Conservation (phyloP, 306 rosid species). For the Quercus aquifolioides region DNA sequence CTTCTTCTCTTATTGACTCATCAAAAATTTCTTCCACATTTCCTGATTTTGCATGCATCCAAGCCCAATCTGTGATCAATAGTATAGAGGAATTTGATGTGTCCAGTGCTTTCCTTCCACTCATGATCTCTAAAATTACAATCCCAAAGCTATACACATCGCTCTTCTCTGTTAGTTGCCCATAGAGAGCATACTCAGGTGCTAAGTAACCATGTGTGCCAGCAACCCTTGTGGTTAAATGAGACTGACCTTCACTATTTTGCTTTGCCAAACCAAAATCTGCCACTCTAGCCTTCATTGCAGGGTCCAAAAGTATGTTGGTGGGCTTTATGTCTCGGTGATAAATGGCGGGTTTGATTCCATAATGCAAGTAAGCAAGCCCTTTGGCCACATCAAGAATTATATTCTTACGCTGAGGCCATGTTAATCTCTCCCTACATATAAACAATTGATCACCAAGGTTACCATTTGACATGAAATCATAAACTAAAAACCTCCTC, state of each 20-base stretch:
- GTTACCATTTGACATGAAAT: too few species aligned
- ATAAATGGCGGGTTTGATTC: conserved; percentile 71
- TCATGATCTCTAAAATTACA: conserved; percentile 76
- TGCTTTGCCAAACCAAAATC: conserved; percentile 79
- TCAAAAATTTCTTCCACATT: conserved; percentile 48
- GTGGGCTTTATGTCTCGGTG: conserved; percentile 78
- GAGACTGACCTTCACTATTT: conserved; percentile 59
- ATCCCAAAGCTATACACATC: conserved; percentile 84
- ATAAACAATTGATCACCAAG: conserved; percentile 11
- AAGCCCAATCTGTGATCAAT: conserved; percentile 81
- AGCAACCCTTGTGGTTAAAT: conserved; percentile 75
- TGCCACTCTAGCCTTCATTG: conserved; percentile 64
- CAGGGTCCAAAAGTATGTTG: conserved; percentile 63
- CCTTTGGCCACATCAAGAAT: conserved; percentile 84
- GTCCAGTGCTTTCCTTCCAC: conserved; percentile 69
- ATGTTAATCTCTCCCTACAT: conserved; percentile 30
- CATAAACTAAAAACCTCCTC: too few species aligned
- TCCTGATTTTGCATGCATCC: conserved; percentile 56
- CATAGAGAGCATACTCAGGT: conserved; percentile 79
- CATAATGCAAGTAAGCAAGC: conserved; percentile 67
- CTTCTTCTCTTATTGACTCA: conserved; percentile 40
- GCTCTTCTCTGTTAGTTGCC: conserved; percentile 70
- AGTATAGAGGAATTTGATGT: conserved; percentile 36
- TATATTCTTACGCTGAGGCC: conserved; percentile 80
- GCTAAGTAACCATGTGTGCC: conserved; percentile 84